phyloP scores from a whole-genome alignment of 2,329 filamentous ascomycete genomes.

The Claviceps sp. region DNA sequence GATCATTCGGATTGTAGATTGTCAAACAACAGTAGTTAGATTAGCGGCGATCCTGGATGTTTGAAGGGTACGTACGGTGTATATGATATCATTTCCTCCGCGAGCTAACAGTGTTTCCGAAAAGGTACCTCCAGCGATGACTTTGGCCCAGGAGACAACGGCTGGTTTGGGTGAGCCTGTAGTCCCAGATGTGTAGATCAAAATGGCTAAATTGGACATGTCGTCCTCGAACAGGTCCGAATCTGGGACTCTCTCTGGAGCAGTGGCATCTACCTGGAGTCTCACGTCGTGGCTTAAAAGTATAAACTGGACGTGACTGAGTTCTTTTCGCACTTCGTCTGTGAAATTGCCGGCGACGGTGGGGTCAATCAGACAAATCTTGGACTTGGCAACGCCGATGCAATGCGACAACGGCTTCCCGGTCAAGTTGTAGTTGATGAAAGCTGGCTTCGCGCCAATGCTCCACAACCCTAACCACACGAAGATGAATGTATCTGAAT shows the following conservation, averaged over 20 bases:
- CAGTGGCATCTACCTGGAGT: conserved; percentile 35
- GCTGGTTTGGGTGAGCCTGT: conserved; percentile 74
- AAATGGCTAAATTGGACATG: conserved; percentile 46
- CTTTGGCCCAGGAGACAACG: conserved; percentile 60
- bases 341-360: conserved; percentile 40
- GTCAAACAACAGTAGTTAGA: not conserved
- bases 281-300: conserved; percentile 47
- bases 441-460: conserved; percentile 69
- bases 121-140: conserved; percentile 31
- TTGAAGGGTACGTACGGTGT: conserved; percentile 41
- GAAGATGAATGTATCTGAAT: conserved; percentile 66
- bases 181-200: conserved; percentile 80
- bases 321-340: conserved; percentile 40
- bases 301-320: conserved; percentile 42
- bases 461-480: conserved; percentile 68
- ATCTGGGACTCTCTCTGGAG: conserved; percentile 45
- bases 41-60: not conserved
- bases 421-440: conserved; percentile 77
- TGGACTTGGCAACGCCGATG: conserved; percentile 51
- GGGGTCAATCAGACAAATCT: conserved; percentile 56
- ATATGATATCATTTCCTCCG: conserved; percentile 54
- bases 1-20: not conserved
- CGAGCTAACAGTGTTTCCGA: conserved; percentile 38
- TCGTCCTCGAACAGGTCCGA: conserved; percentile 36
- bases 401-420: conserved; percentile 63